Evolutionary conservation across 805 yeast genomes (phyloP).

Genomic region (Candida nemodendra): DNA sequence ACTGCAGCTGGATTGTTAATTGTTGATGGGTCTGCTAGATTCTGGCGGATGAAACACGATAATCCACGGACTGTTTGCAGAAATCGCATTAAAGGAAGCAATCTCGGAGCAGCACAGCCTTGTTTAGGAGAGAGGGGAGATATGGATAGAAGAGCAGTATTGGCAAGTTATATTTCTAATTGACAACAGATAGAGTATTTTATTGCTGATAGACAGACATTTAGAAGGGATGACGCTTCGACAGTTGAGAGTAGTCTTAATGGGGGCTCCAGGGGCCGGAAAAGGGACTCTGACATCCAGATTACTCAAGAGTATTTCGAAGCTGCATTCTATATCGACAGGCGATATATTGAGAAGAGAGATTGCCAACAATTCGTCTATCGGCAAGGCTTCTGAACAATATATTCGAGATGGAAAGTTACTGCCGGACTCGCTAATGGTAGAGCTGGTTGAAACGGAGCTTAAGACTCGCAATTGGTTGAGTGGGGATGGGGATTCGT

Average conservation of each 20-base stretch:
- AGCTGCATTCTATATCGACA: slow-evolving; percentile 63
- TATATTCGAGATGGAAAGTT: slow-evolving; percentile 63
- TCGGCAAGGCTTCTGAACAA: slow-evolving; percentile 56
- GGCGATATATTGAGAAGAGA: slow-evolving; percentile 81
- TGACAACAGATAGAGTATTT: no score
- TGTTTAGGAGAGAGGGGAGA: no score
- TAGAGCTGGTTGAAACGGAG: slow-evolving; percentile 52
- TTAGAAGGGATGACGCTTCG: slow-evolving; percentile 21
- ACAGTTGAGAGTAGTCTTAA: slow-evolving; percentile 64
- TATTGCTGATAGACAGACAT: no score
- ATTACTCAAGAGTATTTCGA: slow-evolving; percentile 52
- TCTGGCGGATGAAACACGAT: no score
- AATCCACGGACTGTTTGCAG: no score
- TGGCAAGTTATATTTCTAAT: no score
- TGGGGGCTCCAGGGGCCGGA: slow-evolving; percentile 97
- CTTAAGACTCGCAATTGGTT: slow-evolving; percentile 45
- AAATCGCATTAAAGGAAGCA: no score
- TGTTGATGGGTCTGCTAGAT: no score
- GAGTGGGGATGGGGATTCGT: slow-evolving; percentile 33
- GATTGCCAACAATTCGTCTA: slow-evolving; percentile 48
- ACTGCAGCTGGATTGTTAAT: no score
- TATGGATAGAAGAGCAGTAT: no score
- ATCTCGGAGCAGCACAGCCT: no score
- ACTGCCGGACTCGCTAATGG: slow-evolving; percentile 73
- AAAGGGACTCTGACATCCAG: slow-evolving; percentile 85